phyloP scores from a whole-genome alignment of 164 flowering plant genomes.

The Tinospora cordifolia region DNA sequence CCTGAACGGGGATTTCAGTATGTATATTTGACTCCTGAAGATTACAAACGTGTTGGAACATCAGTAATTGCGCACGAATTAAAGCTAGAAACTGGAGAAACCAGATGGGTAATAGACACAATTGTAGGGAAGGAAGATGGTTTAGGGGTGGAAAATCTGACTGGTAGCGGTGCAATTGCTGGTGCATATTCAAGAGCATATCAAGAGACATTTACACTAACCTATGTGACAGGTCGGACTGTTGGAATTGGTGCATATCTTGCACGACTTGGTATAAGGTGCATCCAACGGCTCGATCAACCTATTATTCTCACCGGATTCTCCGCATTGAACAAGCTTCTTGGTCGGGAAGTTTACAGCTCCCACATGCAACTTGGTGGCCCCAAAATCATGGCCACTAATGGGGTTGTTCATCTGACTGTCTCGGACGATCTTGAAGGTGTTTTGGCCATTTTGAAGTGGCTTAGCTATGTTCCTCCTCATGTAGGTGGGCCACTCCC shows the following conservation, averaged over 20 bases:
- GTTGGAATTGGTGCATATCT: constrained; percentile 99
- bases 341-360: constrained; percentile 97
- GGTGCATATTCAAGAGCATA: constrained; percentile 96
- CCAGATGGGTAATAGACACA: constrained; percentile 91
- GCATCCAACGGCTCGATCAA: constrained; percentile 98
- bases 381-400: constrained; percentile 97
- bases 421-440: constrained; percentile 99
- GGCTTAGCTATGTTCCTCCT: constrained; percentile 92
- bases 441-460: constrained; percentile 73
- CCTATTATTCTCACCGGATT: constrained; percentile 97
- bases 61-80: constrained; percentile 91
- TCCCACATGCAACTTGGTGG: constrained; percentile 99
- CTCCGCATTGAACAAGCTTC: constrained; percentile 92
- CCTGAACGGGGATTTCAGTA: constrained; percentile 97
- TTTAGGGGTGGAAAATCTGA: constrained; percentile 85
- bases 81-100: constrained; percentile 63
- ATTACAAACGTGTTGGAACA: constrained; percentile 46
- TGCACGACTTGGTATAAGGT: constrained; percentile 98
- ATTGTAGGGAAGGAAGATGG: constrained; percentile 96
- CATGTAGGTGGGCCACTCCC: constrained; percentile 79
- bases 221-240: constrained; percentile 97
- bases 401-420: constrained; percentile 95
- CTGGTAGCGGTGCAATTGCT: constrained; percentile 98
- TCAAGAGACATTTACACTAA: constrained; percentile 87
- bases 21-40: constrained; percentile 79